phyloP scores from a whole-genome alignment of 1,284 basidiomycete species.

The Trichosporon sp. region DNA sequence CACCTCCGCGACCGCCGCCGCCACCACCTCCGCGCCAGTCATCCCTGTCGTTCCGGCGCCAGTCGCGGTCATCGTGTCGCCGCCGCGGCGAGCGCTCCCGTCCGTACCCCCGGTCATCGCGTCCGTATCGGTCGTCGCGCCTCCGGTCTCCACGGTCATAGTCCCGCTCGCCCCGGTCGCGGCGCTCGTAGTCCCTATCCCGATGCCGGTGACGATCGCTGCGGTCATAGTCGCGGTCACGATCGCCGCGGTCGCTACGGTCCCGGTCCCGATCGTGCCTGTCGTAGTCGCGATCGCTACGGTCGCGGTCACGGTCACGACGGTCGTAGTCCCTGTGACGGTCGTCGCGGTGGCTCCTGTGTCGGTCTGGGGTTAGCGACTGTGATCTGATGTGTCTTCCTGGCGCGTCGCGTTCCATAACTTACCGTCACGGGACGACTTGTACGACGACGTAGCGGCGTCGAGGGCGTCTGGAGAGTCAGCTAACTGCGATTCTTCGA shows the following conservation, averaged over 20 bases:
- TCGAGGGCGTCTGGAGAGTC: constrained; percentile 37
- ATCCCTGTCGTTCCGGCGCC: constrained; percentile 23
- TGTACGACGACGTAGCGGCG: constrained; percentile 40
- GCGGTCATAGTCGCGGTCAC: constrained; percentile 27
- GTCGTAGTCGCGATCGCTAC: constrained; percentile 25
- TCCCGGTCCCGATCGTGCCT: constrained; percentile 24
- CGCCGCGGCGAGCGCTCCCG: constrained; percentile 27
- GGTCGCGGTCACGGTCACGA: constrained; percentile 28
- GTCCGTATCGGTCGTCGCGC: constrained; percentile 22
- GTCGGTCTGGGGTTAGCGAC: constrained; percentile 20
- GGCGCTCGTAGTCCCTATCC: constrained; percentile 15
- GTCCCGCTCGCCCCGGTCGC: constrained; percentile 22
- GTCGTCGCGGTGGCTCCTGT: constrained; percentile 36
- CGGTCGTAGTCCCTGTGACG: constrained; percentile 22
- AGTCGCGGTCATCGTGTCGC: constrained; percentile 26
- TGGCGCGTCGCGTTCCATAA: neutral
- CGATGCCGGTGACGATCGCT: constrained; percentile 31
- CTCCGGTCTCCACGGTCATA: constrained; percentile 28
- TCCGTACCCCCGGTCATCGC: constrained; percentile 30
- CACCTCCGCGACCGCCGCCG: constrained; percentile 55
- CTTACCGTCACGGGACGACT: constrained; percentile 34
- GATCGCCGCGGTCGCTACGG: constrained; percentile 24
- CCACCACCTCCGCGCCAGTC: constrained; percentile 36
- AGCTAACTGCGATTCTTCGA: neutral
- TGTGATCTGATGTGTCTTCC: neutral